phyloP scores from a whole-genome alignment of 106 monocot genomes.

The Platanthera zijinensis region DNA sequence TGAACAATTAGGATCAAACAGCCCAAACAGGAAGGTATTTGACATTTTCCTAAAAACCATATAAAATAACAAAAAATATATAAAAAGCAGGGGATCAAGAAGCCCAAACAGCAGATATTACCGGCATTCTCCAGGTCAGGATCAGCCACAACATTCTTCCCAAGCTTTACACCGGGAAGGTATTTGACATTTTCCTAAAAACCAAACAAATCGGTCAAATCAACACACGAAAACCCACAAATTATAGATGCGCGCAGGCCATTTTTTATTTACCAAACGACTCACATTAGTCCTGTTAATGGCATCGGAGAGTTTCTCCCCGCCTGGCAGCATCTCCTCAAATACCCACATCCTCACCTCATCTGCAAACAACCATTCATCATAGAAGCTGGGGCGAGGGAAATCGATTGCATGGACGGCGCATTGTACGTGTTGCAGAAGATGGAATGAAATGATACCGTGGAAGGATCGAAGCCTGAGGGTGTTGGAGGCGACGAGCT shows the following conservation, averaged over 20 bases:
- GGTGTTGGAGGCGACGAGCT: constrained; percentile 82
- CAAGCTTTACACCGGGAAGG: constrained; percentile 80
- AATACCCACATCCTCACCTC: constrained; percentile 96
- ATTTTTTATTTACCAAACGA: not conserved
- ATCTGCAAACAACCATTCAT: constrained; percentile 16
- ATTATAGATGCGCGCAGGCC: not conserved
- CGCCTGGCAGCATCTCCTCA: constrained; percentile 65
- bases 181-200: constrained; percentile 91
- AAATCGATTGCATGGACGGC: not conserved
- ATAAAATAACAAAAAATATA: not conserved
- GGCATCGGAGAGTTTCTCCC: constrained; percentile 60
- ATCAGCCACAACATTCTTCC: constrained; percentile 73
- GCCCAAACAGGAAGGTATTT: not conserved
- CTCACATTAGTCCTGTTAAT: constrained; percentile 74
- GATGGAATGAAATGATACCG: constrained; percentile 16
- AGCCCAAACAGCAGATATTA: constrained; percentile 11
- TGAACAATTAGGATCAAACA: not conserved
- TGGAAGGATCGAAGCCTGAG: constrained; percentile 35
- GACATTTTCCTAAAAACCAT: too few relatives aligned
- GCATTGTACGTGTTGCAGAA: not conserved
- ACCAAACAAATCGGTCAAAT: not conserved
- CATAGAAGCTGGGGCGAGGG: not conserved
- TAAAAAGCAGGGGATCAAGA: not conserved
- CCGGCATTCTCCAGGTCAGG: constrained; percentile 81
- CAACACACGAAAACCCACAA: not conserved